Evolutionary conservation across 108 stramenopile genomes (phyloP), one percentile per base, ranked within the genome.

Genomic region (Chaetoceros tenuissimus): DNA sequence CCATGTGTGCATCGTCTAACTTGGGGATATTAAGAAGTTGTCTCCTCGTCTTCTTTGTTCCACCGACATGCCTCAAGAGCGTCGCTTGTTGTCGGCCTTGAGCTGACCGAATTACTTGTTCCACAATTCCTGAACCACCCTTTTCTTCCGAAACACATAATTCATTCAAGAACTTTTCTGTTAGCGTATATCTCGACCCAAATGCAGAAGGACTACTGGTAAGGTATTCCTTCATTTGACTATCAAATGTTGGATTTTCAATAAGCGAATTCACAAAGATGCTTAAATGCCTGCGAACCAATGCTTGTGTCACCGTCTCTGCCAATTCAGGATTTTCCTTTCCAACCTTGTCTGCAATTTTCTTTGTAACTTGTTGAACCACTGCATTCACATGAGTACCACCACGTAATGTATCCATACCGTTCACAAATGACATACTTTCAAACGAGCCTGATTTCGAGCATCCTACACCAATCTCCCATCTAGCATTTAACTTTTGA

Each of bases 221-320:
- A 1, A 99, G 74, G 45, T 72, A 84, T 46, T 99, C 98, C 74
- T 99, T 99, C 83, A 96, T 99, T 68, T 98, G 97, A 3, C 92
- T 94, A 74, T 98, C 97, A 76, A 99, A 99, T 10, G 97, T 84
- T 5, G 94, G 89, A 70, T 99, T 99, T 58, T 95, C 97, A 55
- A 99, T 95, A 52, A 98, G 56, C 23, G 77, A 69, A 66, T 98
- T 97, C 28, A 96, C 89, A 51, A 77, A 95, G 8, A 99, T 73
- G 64, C 84, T 85, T 16, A 99, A 63, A 71, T 97, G 94, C 46
- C 89, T 67, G 57, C 89, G 85, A 23, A 98, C 81, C 27, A 86
- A 65, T 52, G 78, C 80, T 0, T 79, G 74, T n/a, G 71, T 70
- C 18, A 81, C 47, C n/a, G 45, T 59, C 34, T 64, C 53, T n/a